Base-by-base conservation (phyloP, 2,329 filamentous ascomycete species). In the Hypoxylon sp. region DNA sequence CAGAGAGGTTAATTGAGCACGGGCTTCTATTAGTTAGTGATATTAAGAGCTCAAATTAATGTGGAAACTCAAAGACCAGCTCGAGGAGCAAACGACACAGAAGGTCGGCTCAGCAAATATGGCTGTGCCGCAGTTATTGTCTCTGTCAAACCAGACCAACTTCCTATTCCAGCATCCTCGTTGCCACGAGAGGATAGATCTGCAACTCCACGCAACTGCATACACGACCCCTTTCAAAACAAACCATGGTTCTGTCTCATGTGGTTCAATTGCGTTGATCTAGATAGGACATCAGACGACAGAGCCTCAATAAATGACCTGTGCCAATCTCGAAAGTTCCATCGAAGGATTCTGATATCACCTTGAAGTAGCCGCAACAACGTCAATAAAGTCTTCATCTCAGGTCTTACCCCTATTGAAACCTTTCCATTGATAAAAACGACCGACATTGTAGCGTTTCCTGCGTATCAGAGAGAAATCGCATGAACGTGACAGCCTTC, bases 221-320 rank as follows among this genome's bases (percentile, higher is more conserved):
- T 59, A 59, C 29, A 17, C 32, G 46, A 39, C 32, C 4, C 51
- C 8, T 21, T 44, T 27, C 11, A 31, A 24, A n/a, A 50, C n/a
- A 27, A 50, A n/a, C 46, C 21, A 50, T 31, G 46, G 46, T 29
- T 50, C 46, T 15, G 31, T 58, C 19, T 58, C 21, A 15, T 37
- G 15, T 50, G 42, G 42, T 37, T 39, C n/a, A 29, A 48, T 24
- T 48, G 4, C 39, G 42, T n/a, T 24, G 55, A 58, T 48, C 44
- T 58, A 6, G 37, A 19, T 42, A 42, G 37, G 6, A 42, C 17
- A 42, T 42, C 37, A 42, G 37, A 42, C 6, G 29, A 19, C 46
- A 39, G 55, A 58, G 55, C 42, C 44, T 50, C 55, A 50, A 58
- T 47, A 24, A 48, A 48, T 24, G 19, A 42, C 39, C 8, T 42